Evolutionary conservation across 2,329 filamentous ascomycete genomes (phyloP).

Genomic region (Penicillium oxalicum): DNA sequence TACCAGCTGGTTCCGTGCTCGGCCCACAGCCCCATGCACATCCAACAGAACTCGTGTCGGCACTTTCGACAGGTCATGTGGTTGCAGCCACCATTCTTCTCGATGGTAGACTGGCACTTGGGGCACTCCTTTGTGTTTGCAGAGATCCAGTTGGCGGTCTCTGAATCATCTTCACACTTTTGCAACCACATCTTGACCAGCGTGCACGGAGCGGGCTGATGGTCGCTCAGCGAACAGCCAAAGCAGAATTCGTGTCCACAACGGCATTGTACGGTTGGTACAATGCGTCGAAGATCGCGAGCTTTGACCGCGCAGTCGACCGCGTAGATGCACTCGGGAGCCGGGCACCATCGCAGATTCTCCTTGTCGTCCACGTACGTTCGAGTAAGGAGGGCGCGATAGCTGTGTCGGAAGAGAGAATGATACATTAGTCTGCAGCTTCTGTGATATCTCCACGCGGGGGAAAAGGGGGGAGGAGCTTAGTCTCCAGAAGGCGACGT

Average conservation of each 20-base stretch:
- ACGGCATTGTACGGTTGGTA: constrained; percentile 80
- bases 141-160: constrained; percentile 99
- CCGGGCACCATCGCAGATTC: constrained; percentile 93
- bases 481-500: constrained; percentile 13
- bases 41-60: constrained; percentile 97
- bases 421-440: constrained; percentile 13
- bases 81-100: constrained; percentile 97
- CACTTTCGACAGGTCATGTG: constrained; percentile 98
- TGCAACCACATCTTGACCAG: constrained; percentile 94
- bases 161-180: constrained; percentile 96
- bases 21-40: constrained; percentile 99
- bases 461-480: no score
- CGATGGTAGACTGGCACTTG: constrained; percentile 91
- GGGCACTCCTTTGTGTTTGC: constrained; percentile 98
- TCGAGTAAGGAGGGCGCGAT: constrained; percentile 78
- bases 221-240: constrained; percentile 81
- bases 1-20: constrained; percentile 99
- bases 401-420: constrained; percentile 42
- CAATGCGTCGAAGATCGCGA: constrained; percentile 75
- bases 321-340: constrained; percentile 92
- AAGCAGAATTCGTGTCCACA: constrained; percentile 93
- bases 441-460: not conserved
- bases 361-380: constrained; percentile 98
- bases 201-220: constrained; percentile 86
- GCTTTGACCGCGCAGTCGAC: constrained; percentile 83